Base-by-base conservation (phyloP, 2,329 filamentous ascomycete species). In the Orbilia brochopaga region DNA sequence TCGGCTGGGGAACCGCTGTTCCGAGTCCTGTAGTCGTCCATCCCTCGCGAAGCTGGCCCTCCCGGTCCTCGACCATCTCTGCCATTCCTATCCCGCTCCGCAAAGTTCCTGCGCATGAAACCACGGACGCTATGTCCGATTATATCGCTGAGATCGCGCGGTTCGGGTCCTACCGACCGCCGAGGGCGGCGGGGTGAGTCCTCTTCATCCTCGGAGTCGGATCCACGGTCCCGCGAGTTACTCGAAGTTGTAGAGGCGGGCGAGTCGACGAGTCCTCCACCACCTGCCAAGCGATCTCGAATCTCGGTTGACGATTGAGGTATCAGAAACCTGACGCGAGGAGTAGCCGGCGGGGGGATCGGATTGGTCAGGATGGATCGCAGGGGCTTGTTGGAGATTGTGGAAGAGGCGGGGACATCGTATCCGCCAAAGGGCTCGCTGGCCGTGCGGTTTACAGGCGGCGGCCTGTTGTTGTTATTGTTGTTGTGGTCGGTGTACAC, bases 401-500 rank as follows among this genome's bases (percentile, higher is more conserved):
- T 72, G 3, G 67, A 65, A 7, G 67, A 56, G 7, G 60, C 48
- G 19, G 67, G 67, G 17, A 72, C 53, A 30, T 72, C 67, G 32
- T 64, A 64, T 23, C 50, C 67, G 50, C 67, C 67, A 40, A 65
- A 72, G 0, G 67, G 67, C 59, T 72, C 67, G 48, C 67, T 72
- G 55, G 50, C 40, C 2, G 65, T 35, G 37, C 65, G 65, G 46
- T 63, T 60, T 23, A 48, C 65, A 15, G 52, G 57, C 23, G 64
- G 21, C 32, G 65, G 65, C 30, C 65, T 62, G 30, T 40, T 30
- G 32, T 54, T 51, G 1, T 44, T 30, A 13, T 55, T 62, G 30
- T 40, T 30, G 32, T 54, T 51, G 1, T 44, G 42, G 8, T 55
- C 44, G 2, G 57, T 30, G 46, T 69, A 62, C 5, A 56, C 51